These are phyloP conservation scores for Daucus carota DNA, from an alignment of 129 eudicot genomes.

Conservation along the genomic window DNA sequence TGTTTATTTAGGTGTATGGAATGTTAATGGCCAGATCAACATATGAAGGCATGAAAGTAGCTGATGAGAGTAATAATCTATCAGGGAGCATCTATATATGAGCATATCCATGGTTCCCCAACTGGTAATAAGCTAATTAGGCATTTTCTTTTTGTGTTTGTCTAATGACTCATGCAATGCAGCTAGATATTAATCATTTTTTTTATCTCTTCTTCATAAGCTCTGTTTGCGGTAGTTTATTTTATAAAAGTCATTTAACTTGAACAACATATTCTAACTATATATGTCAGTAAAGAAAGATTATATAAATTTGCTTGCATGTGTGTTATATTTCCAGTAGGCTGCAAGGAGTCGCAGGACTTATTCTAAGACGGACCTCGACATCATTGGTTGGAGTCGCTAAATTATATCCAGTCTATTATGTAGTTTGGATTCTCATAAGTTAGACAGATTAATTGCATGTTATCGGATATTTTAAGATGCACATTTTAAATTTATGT, in stretches of 20 bases:
- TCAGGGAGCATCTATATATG: slow-evolving; percentile 98
- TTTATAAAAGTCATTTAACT: not conserved
- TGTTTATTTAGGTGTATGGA: slow-evolving; percentile 59
- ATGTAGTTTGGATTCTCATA: too few species aligned
- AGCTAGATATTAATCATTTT: not conserved
- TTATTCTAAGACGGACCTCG: too few species aligned
- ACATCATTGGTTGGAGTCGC: too few species aligned
- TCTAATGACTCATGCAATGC: not conserved
- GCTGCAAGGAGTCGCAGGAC: too few species aligned
- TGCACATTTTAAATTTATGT: too few species aligned
- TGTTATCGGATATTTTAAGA: too few species aligned
- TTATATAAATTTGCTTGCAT: too few species aligned
- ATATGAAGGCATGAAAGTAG: too few species aligned
- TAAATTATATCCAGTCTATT: too few species aligned
- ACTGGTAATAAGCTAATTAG: slow-evolving; percentile 63
- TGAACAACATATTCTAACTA: not conserved
- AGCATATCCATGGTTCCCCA: slow-evolving; percentile 93
- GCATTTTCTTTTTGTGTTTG: not conserved
- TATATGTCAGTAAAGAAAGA: too few species aligned
- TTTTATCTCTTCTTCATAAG: not conserved
- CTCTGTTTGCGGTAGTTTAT: not conserved
- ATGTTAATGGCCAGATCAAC: slow-evolving; percentile 94
- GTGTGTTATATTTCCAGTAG: too few species aligned
- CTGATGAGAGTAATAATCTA: slow-evolving; percentile 54
- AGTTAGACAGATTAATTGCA: too few species aligned